A percentile compares a stretch with the other conserved stretches of the same genome.
These are phyloP conservation scores for Taphrina flavorubra DNA, from an alignment of 1,139 yeast species.

Conservation along the genomic window DNA sequence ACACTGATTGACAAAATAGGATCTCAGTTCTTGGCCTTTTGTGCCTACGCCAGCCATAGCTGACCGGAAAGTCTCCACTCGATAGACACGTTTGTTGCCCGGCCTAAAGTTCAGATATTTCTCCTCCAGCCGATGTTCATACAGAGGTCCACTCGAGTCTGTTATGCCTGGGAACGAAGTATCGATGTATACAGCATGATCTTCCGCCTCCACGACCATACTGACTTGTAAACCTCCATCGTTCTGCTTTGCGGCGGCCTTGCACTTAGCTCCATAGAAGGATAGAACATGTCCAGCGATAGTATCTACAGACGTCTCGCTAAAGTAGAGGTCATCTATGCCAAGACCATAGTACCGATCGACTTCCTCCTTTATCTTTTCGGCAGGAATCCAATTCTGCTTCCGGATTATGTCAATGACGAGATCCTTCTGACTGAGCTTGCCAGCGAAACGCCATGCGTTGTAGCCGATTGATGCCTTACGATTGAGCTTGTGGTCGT, in stretches of 20 bases:
- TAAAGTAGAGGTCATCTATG: slow-evolving; percentile 87
- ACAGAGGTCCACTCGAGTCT: slow-evolving; percentile 56
- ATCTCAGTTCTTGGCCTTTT: slow-evolving; percentile 63
- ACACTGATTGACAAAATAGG: slow-evolving; percentile 87
- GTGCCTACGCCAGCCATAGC: slow-evolving; percentile 60
- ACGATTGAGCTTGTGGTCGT: slow-evolving; percentile 33
- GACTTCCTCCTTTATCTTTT: slow-evolving; percentile 38
- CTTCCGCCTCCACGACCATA: slow-evolving; percentile 74
- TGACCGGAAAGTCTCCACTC: slow-evolving; percentile 86
- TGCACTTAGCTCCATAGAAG: slow-evolving; percentile 88
- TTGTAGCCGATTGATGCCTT: slow-evolving; percentile 30
- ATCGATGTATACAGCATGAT: slow-evolving; percentile 92
- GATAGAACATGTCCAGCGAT: slow-evolving; percentile 84
- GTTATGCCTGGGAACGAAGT: slow-evolving; percentile 57
- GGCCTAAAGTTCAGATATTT: slow-evolving; percentile 69
- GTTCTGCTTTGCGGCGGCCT: slow-evolving; percentile 67
- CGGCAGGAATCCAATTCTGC: slow-evolving; percentile 37
- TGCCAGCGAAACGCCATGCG: slow-evolving; percentile 17
- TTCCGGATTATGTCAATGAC: slow-evolving; percentile 29
- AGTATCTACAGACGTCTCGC: slow-evolving; percentile 78
- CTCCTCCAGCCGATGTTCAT: slow-evolving; percentile 76
- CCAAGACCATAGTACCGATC: slow-evolving; percentile 75
- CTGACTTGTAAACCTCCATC: slow-evolving; percentile 67
- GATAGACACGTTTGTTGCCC: slow-evolving; percentile 59
- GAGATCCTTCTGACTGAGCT: slow-evolving; percentile 35